These are phyloP conservation scores for Penstemon eatonii DNA, from an alignment of 257 asterid genomes.

Conservation along the genomic window DNA sequence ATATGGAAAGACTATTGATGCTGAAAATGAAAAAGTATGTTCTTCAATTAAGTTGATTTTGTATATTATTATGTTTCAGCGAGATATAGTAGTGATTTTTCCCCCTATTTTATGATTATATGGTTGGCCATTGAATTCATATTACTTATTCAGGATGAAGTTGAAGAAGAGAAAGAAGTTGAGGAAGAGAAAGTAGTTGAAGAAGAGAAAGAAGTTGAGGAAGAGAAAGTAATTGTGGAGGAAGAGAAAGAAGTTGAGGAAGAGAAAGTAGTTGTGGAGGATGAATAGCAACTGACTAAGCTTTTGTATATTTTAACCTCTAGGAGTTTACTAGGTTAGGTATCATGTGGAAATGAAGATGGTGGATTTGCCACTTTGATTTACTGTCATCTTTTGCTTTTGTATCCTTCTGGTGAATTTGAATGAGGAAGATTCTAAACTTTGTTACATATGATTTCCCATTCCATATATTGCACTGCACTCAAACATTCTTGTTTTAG, in stretches of 20 bases:
- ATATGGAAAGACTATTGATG: slow-evolving; percentile 38
- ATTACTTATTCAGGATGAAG: not conserved
- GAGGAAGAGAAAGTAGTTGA: not conserved
- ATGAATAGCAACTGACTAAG: slow-evolving; percentile 32
- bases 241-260: slow-evolving; percentile 25
- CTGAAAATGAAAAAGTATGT: slow-evolving; percentile 42
- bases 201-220: not conserved
- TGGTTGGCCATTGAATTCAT: too few relatives aligned
- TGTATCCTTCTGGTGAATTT: not conserved
- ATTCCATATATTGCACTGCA: not conserved
- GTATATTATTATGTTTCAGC: not conserved
- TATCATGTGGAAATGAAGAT: not conserved
- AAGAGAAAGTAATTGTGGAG: slow-evolving; percentile 31
- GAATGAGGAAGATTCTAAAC: not conserved
- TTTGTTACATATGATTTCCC: not conserved
- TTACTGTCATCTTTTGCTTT: not conserved
- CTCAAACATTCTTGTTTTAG: not conserved
- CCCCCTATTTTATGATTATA: too few relatives aligned
- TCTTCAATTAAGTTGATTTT: not conserved
- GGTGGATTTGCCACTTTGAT: not conserved
- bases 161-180: not conserved
- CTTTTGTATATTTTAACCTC: slow-evolving; percentile 43
- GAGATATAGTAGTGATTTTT: too few relatives aligned
- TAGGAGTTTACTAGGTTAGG: not conserved
- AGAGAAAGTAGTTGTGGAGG: slow-evolving; percentile 38